phyloP scores from a whole-genome alignment of 768 basidiomycete species.

The Kwoniella newhampshirensis region DNA sequence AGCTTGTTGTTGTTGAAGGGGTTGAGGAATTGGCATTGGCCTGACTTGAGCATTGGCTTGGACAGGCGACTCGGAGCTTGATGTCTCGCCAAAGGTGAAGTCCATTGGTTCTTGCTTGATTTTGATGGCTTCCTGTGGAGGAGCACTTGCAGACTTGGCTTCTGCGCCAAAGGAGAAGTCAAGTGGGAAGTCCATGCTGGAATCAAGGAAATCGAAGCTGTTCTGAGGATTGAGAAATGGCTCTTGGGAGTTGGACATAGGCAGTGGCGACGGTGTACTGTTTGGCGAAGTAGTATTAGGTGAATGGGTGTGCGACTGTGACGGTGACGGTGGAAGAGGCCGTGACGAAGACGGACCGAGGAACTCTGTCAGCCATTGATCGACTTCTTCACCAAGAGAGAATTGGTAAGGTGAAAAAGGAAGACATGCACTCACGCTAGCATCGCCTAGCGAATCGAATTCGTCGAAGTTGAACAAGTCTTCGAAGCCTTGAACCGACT shows the following conservation, averaged over 20 bases:
- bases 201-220: slow-evolving; percentile 22
- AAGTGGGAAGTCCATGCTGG: slow-evolving; percentile 20
- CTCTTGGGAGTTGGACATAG: slow-evolving; percentile 12
- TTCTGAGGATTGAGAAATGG: slow-evolving; percentile 11
- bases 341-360: slow-evolving; percentile 2
- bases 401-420: not conserved
- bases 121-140: slow-evolving; percentile 9
- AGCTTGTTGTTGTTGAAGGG: slow-evolving; percentile 9
- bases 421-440: slow-evolving; percentile 20
- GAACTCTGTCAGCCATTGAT: slow-evolving; percentile 8
- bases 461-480: slow-evolving; percentile 42
- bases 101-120: slow-evolving; percentile 45
- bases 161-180: slow-evolving; percentile 23
- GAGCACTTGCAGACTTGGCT: slow-evolving; percentile 2
- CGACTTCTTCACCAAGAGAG: not conserved
- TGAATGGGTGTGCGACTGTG: slow-evolving; percentile 35
- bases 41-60: slow-evolving; percentile 7
- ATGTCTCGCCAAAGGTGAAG: slow-evolving; percentile 20
- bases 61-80: slow-evolving; percentile 15
- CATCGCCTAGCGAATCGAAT: slow-evolving; percentile 28
- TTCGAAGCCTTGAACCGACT: slow-evolving; percentile 20
- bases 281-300: slow-evolving; percentile 41
- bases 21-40: slow-evolving; percentile 10
- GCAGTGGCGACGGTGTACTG: slow-evolving; percentile 40
- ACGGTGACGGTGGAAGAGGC: no score